Evolutionary conservation across 129 eudicot genomes (phyloP).

Genomic region (Arctium lappa): DNA sequence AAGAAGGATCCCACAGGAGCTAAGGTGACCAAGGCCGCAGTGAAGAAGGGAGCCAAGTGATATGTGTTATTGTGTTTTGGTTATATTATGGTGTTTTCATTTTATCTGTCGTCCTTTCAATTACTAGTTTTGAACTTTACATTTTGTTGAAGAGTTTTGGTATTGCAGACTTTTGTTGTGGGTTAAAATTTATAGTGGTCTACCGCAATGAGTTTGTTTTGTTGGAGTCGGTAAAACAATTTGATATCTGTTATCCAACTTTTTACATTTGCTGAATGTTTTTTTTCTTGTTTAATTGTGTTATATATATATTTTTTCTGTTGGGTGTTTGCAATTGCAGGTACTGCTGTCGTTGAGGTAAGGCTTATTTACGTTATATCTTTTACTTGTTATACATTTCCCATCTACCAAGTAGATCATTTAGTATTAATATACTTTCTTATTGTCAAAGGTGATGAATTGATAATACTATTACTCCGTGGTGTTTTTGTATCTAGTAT

Average conservation of each 20-base stretch:
- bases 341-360: neutral
- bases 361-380: too few relatives aligned
- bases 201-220: slow-evolving; percentile 22
- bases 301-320: too few relatives aligned
- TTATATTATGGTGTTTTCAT: neutral
- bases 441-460: too few relatives aligned
- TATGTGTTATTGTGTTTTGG: slow-evolving; percentile 8
- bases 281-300: too few relatives aligned
- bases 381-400: too few relatives aligned
- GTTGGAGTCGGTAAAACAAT: slow-evolving; percentile 14
- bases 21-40: slow-evolving; percentile 50
- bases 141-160: slow-evolving; percentile 28
- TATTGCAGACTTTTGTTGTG: slow-evolving; percentile 31
- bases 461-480: too few relatives aligned
- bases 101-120: neutral
- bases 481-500: too few relatives aligned
- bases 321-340: neutral
- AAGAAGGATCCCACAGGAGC: slow-evolving; percentile 55
- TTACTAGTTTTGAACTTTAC: slow-evolving; percentile 28
- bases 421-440: too few relatives aligned
- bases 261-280: neutral
- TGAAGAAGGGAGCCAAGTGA: slow-evolving; percentile 45
- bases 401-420: too few relatives aligned
- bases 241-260: neutral
- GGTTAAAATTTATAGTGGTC: slow-evolving; percentile 20